Base-by-base conservation (phyloP, 768 basidiomycete genomes). In the Boletus tylopilopsis region DNA sequence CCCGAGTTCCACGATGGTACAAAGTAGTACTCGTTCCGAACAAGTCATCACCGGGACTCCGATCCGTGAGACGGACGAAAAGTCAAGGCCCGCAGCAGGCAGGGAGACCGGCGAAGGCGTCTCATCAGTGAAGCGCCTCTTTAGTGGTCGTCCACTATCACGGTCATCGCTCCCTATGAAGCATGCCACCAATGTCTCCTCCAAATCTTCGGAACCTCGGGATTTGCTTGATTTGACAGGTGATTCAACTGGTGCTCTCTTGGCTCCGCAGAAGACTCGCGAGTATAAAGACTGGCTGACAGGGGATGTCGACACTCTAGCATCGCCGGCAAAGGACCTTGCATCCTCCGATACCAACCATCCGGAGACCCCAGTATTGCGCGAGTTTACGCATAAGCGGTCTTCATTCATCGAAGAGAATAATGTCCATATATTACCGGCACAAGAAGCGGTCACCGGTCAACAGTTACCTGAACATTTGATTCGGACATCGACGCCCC, bases 361-460 rank as follows among this genome's bases (percentile, higher is more conserved):
- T 33, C 47, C 63, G 33, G 68, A 72, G 39, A 65, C 72, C 19
- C 78, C 83, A 4, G 70, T 84, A 25, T 66, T 88, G 43, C 81
- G 87, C 47, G 79, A 84, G 18, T 85, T 84, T 16, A 85, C 85
- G 19, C 80, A 81, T 61, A 89, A 88, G 68, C 80, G 85, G 12
- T 78, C 85, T 30, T 87, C 86, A 3, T 75, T 79, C 44, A 78
- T 87, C 29, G 77, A 85, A 57, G 75, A 73, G 51, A 75, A 68
- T 21, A 63, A 54, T 12, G 44, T 68, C 21, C 56, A 45, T 24
- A 47, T 70, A 32, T 63, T 60, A 45, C 49, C 55, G 3, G 65
- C 67, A 23, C 69, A 70, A 45, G 67, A 70, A 60, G 67, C 63
- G 66, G 65, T 62, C 56, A 68, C 53, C 2, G 13, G 52, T 42